phyloP scores from a whole-genome alignment of 2,329 filamentous ascomycete species.

The Phyllosticta capitalensis region DNA sequence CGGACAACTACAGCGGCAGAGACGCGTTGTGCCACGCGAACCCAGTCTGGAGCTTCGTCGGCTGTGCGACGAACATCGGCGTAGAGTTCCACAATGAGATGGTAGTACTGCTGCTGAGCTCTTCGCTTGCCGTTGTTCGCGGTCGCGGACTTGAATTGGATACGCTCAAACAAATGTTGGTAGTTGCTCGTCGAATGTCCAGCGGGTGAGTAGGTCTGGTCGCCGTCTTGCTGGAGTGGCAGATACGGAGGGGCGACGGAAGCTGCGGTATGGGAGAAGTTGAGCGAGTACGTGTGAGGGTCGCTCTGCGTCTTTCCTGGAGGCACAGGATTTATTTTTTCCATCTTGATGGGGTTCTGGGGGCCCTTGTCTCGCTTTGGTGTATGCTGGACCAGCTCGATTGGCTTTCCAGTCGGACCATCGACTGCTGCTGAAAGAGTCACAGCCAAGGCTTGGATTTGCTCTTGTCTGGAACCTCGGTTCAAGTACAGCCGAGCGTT shows the following conservation, averaged over 20 bases:
- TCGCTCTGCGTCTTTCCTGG: conserved; percentile 39
- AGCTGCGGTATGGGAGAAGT: conserved; percentile 27
- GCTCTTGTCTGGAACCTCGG: conserved; percentile 36
- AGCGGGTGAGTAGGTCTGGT: conserved; percentile 22
- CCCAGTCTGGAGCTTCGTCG: conserved; percentile 24
- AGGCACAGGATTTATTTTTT: conserved; percentile 57
- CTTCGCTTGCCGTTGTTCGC: conserved; percentile 88
- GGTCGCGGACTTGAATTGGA: conserved; percentile 90
- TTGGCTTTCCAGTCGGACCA: conserved; percentile 61
- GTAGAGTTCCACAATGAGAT: conserved; percentile 65
- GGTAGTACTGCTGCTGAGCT: conserved; percentile 86
- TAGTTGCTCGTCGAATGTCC: conserved; percentile 26
- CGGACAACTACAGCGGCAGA: conserved; percentile 32
- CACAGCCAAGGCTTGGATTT: conserved; percentile 69
- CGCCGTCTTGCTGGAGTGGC: conserved; percentile 30
- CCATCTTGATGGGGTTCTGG: conserved; percentile 61
- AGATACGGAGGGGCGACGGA: conserved; percentile 30
- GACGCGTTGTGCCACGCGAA: conserved; percentile 26
- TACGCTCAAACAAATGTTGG: conserved; percentile 69
- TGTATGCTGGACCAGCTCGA: conserved; percentile 83
- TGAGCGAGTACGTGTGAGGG: conserved; percentile 29
- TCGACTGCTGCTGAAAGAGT: conserved; percentile 76
- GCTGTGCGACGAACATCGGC: conserved; percentile 26
- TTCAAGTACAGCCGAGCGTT: conserved; percentile 50
- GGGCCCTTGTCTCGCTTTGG: conserved; percentile 86